phyloP scores from a whole-genome alignment of 768 basidiomycete genomes.

The Rhodocollybia butyracea region DNA sequence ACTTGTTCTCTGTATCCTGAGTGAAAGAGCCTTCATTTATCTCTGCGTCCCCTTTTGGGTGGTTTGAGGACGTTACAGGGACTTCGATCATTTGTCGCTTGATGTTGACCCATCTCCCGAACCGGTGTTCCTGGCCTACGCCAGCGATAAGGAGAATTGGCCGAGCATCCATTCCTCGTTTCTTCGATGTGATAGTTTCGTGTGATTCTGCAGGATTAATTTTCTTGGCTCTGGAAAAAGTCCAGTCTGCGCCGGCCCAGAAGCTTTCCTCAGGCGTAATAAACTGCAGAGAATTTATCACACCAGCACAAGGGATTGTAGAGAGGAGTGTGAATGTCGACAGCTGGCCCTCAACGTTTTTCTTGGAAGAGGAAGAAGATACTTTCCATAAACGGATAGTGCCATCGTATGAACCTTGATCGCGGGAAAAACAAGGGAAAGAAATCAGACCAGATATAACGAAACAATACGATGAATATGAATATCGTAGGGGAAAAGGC shows the following conservation, averaged over 20 bases:
- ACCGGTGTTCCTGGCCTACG: conserved; percentile 81
- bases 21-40: not conserved
- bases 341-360: conserved; percentile 55
- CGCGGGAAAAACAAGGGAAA: not conserved
- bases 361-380: not conserved
- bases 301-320: conserved; percentile 64
- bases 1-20: not conserved
- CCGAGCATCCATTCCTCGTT: conserved; percentile 15
- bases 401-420: conserved; percentile 90
- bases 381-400: conserved; percentile 89
- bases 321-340: conserved; percentile 72
- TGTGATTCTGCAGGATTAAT: not conserved
- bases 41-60: not conserved
- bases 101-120: conserved; percentile 71
- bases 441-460: not conserved
- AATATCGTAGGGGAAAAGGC: not conserved
- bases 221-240: conserved; percentile 11
- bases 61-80: not conserved
- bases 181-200: not conserved
- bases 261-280: conserved; percentile 50
- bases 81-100: not conserved
- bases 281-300: conserved; percentile 90
- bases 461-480: not conserved
- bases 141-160: conserved; percentile 70
- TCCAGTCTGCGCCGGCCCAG: conserved; percentile 36